These are phyloP conservation scores for Calonectria montana DNA, from an alignment of 2,329 filamentous ascomycete species.

Conservation along the genomic window DNA sequence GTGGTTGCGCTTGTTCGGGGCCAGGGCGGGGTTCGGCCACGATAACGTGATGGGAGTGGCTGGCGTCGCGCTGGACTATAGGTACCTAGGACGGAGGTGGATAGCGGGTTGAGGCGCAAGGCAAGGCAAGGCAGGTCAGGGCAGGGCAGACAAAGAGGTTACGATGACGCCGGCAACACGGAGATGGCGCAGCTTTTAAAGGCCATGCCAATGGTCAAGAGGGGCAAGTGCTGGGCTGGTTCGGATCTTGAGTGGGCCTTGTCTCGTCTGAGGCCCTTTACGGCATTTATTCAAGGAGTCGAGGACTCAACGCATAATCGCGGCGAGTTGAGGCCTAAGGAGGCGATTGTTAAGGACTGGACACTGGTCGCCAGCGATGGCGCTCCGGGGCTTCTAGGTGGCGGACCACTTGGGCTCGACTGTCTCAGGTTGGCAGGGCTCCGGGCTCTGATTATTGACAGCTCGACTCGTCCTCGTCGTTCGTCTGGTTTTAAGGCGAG, in stretches of 20 bases:
- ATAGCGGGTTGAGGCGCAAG: conserved; percentile 3
- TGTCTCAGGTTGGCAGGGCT: conserved; percentile 29
- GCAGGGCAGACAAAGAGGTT: background rate
- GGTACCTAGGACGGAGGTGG: conserved; percentile 7
- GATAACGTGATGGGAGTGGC: conserved; percentile 46
- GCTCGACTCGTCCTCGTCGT: background rate
- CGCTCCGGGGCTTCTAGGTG: conserved; percentile 14
- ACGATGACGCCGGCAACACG: background rate
- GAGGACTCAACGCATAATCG: conserved; percentile 24
- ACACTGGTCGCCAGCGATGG: conserved; percentile 11
- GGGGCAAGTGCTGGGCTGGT: conserved; percentile 1
- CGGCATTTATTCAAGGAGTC: conserved; percentile 14
- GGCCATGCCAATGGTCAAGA: background rate
- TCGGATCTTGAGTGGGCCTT: conserved; percentile 14
- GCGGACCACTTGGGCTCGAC: conserved; percentile 24
- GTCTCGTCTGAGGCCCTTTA: conserved; percentile 5
- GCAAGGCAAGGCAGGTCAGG: background rate
- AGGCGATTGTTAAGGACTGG: conserved; percentile 6
- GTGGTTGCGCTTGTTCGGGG: conserved; percentile 42
- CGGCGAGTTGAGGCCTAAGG: conserved; percentile 22
- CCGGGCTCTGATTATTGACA: conserved; percentile 15
- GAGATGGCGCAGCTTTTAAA: conserved; percentile 13
- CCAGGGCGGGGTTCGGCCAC: conserved; percentile 41
- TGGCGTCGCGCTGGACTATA: conserved; percentile 33
- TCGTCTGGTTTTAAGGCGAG: background rate